A percentile compares a stretch with the other conserved stretches of the same genome.
Evolutionary conservation across 139 green algal species (phyloP).

Genomic region (Trebouxia sp.): DNA sequence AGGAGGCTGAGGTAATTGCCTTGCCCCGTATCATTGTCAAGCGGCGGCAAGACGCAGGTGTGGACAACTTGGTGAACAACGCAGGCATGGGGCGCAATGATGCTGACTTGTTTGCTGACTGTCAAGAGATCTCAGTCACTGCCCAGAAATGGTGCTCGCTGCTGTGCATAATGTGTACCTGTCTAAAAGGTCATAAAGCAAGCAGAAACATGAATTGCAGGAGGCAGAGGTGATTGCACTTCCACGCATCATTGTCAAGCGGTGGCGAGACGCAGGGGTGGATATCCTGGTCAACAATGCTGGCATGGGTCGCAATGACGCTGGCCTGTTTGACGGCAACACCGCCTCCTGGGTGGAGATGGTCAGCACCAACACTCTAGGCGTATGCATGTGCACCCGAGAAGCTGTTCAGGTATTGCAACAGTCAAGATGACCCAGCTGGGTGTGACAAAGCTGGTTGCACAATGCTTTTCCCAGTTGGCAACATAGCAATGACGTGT

Average conservation of each 20-base stretch:
- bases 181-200: too few relatives aligned
- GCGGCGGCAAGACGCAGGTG: constrained; percentile 63
- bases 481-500: too few relatives aligned
- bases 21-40: constrained; percentile 72
- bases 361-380: constrained; percentile 77
- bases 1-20: constrained; percentile 54
- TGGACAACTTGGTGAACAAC: too few relatives aligned
- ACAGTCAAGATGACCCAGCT: too few relatives aligned
- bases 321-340: constrained; percentile 72
- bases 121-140: too few relatives aligned
- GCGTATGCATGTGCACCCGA: constrained; percentile 67
- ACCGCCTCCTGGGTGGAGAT: constrained; percentile 60
- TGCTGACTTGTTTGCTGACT: constrained; percentile 70
- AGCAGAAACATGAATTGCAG: constrained; percentile 29
- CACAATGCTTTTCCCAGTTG: too few relatives aligned
- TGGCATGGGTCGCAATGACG: constrained; percentile 61
- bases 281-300: constrained; percentile 56
- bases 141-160: too few relatives aligned
- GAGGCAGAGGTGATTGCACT: constrained; percentile 63
- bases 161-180: too few relatives aligned
- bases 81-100: constrained; percentile 64
- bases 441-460: too few relatives aligned
- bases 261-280: constrained; percentile 67
- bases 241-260: constrained; percentile 72
- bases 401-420: constrained; percentile 63